Base-by-base conservation (phyloP, 768 basidiomycete genomes). In the Rhizopogon vesiculosus region DNA sequence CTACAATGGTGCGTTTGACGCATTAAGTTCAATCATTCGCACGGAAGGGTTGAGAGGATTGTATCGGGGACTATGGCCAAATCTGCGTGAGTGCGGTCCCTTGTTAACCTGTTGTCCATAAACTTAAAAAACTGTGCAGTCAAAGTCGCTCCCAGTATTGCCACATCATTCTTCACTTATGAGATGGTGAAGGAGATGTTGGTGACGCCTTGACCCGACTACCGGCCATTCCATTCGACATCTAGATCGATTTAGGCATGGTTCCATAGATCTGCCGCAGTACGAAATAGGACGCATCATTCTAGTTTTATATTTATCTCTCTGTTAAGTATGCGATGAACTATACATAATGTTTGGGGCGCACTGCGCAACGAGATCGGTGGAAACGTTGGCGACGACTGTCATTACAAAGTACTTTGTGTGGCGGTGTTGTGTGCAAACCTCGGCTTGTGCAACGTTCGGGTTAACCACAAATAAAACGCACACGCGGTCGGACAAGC, bases 101-200 rank as follows among this genome's bases (percentile, higher is more conserved):
- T 54, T 53, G 19, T 42, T 40, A 16, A 22, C 15, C 43, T 45
- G 48, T 44, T 53, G 51, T 55, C 28, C 46, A 42, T 40, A 51
- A 46, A 42, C 48, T 19, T 40, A 55, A 53, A 41, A 51, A 55
- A 53, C 59, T 25, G 61, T 59, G 56, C 69, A 92, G 91, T 93
- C 58, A 93, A 93, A 68, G 91, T 93, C n/a, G 87, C 91, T 1
- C 91, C 91, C 18, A 91, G 89, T 66, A 93, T 93, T 57, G 89
- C 91, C 38, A 93, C 87, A 39, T 87, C 86, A 33, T 91, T 92
- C 67, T 91, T 89, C 75, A 87, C 83, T 12, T 91, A 92, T 70
- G 90, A 92, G 72, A 65, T 89, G 61, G 78, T 81, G 57, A 81
- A 77, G 57, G 79, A 81, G 22, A 56, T 77, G 35, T 73, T 86